phyloP scores from a whole-genome alignment of 2,329 filamentous ascomycete genomes.

The Paecilomyces dactylethromorphus region DNA sequence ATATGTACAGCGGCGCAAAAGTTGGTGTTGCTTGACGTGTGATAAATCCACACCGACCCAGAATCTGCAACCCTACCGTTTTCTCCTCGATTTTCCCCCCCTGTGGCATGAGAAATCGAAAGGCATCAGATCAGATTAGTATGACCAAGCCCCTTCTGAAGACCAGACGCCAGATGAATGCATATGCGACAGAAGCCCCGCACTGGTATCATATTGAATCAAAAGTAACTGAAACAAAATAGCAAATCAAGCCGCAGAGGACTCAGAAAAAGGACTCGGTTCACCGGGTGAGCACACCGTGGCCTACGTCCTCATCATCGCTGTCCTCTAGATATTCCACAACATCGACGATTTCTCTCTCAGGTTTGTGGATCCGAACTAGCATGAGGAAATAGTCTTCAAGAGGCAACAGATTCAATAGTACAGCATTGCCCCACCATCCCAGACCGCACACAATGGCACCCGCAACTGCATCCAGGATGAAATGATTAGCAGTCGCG shows the following conservation, averaged over 20 bases:
- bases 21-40: not conserved
- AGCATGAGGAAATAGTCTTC: constrained; percentile 63
- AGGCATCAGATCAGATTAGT: not conserved
- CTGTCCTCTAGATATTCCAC: constrained; percentile 14
- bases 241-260: not conserved
- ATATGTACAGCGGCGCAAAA: not conserved
- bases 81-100: not conserved
- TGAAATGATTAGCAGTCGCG: constrained; percentile 66
- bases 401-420: constrained; percentile 58
- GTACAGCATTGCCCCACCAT: constrained; percentile 49
- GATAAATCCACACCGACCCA: not conserved
- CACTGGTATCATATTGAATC: not conserved
- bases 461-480: constrained; percentile 65
- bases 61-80: not conserved
- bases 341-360: constrained; percentile 13
- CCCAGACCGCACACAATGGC: constrained; percentile 58
- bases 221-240: not conserved
- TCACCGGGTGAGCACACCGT: constrained; percentile 8
- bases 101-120: not conserved
- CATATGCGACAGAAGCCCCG: not conserved
- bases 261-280: not conserved
- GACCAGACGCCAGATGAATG: not conserved
- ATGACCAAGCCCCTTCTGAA: not conserved
- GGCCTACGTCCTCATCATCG: constrained; percentile 12
- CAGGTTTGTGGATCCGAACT: constrained; percentile 60